A percentile compares a stretch with the other conserved stretches of the same genome.
Conservation (phyloP, 2,329 filamentous ascomycete genomes). For the Tolypocladium pustulatum region DNA sequence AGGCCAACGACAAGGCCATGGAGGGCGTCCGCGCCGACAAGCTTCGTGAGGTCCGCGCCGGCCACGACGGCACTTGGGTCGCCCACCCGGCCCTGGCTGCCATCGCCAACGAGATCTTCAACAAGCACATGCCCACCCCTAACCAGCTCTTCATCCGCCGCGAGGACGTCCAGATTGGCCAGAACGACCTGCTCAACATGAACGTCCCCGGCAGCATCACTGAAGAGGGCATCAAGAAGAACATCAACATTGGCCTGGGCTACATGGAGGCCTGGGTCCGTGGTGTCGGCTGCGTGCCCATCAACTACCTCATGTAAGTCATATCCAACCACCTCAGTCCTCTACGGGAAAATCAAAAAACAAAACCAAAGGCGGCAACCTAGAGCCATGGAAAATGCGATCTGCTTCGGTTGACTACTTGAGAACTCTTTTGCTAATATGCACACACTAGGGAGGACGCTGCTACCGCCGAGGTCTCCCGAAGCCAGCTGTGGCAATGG, state of each 20-base stretch:
- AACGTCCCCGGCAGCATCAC: constrained; percentile 89
- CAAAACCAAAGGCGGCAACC: background rate
- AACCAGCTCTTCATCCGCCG: constrained; percentile 90
- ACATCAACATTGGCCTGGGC: constrained; percentile 87
- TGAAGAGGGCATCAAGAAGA: constrained; percentile 93
- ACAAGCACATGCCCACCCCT: constrained; percentile 95
- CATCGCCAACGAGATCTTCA: constrained; percentile 89
- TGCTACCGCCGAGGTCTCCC: constrained; percentile 90
- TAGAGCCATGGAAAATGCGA: background rate
- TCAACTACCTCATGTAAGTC: constrained; percentile 83
- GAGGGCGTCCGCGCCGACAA: constrained; percentile 88
- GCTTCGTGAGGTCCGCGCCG: constrained; percentile 86
- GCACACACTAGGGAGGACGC: constrained; percentile 61
- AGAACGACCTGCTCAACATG: constrained; percentile 94
- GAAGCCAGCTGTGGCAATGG: constrained; percentile 97
- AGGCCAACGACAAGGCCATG: constrained; percentile 91
- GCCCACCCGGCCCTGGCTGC: constrained; percentile 85
- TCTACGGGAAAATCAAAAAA: background rate
- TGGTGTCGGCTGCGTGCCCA: constrained; percentile 89
- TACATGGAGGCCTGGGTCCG: constrained; percentile 99
- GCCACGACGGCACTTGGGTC: constrained; percentile 95
- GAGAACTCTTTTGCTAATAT: background rate
- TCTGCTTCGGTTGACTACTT: background rate
- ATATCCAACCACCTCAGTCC: background rate
- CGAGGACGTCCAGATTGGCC: constrained; percentile 77